phyloP scores from a whole-genome alignment of 2,329 filamentous ascomycete genomes.

The Botrytis sinoallii region DNA sequence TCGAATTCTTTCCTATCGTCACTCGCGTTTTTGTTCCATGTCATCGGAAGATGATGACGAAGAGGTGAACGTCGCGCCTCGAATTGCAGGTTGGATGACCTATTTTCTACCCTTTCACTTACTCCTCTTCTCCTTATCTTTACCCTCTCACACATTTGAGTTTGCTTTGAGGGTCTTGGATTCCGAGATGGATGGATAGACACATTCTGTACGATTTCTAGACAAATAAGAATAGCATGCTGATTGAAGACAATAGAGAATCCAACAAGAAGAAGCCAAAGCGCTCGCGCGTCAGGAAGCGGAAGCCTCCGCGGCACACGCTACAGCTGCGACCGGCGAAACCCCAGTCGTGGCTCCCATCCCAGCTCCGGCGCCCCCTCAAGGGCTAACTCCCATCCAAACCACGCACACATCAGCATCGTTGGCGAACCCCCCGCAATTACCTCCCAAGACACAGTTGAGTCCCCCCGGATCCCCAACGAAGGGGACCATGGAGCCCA shows the following conservation, averaged over 20 bases:
- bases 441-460: neutral
- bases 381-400: neutral
- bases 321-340: neutral
- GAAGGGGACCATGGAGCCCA: neutral
- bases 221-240: neutral
- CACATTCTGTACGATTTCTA: neutral
- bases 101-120: constrained; percentile 14
- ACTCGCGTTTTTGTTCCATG: neutral
- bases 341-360: neutral
- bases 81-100: constrained; percentile 16
- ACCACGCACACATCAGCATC: neutral
- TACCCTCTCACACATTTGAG: neutral
- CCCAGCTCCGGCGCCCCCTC: neutral
- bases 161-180: neutral
- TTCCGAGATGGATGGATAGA: neutral
- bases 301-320: neutral
- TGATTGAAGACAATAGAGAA: constrained; percentile 6
- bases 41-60: constrained; percentile 3
- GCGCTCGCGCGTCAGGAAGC: constrained; percentile 7
- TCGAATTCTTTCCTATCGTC: constrained; percentile 10
- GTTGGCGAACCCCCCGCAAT: neutral
- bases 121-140: neutral
- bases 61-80: neutral
- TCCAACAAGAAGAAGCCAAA: constrained; percentile 16
- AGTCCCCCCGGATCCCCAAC: neutral